These are phyloP conservation scores for Dillenia suffruticosa DNA, from an alignment of 164 flowering plant species.

Conservation along the genomic window DNA sequence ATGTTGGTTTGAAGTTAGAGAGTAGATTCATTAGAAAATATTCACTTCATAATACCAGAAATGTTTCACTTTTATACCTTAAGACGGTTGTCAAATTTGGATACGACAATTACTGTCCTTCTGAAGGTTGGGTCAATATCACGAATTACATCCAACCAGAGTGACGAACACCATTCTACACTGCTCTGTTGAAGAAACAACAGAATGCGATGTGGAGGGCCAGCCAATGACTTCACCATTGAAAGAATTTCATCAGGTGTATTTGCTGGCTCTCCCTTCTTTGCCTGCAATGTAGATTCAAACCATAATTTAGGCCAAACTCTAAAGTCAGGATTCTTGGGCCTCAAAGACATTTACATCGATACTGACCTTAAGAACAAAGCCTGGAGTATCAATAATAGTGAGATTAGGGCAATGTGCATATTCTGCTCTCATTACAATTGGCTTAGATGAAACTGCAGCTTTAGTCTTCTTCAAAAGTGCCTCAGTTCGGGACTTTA, in stretches of 20 bases:
- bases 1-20: too few relatives aligned
- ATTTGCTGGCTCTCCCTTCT: constrained; percentile 93
- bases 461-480: constrained; percentile 61
- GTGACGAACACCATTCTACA: constrained; percentile 97
- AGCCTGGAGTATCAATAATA: constrained; percentile 96
- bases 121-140: constrained; percentile 87
- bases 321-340: too few relatives aligned
- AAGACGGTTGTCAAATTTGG: constrained; percentile 95
- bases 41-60: too few relatives aligned
- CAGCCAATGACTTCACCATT: constrained; percentile 93
- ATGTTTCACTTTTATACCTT: constrained; percentile 45
- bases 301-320: background rate
- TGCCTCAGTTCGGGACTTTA: constrained; percentile 77
- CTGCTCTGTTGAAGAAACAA: constrained; percentile 98
- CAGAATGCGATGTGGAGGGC: constrained; percentile 93
- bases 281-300: constrained; percentile 50
- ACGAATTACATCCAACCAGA: constrained; percentile 92
- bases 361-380: constrained; percentile 77
- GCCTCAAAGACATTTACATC: too few relatives aligned
- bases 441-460: constrained; percentile 90
- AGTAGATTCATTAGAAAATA: too few relatives aligned
- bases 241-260: constrained; percentile 93
- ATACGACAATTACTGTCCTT: constrained; percentile 83
- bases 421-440: constrained; percentile 96
- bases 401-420: constrained; percentile 98